Evolutionary conservation across 495 filamentous ascomycete species (phyloP).

Genomic region (Ascodesmis nigricans): DNA sequence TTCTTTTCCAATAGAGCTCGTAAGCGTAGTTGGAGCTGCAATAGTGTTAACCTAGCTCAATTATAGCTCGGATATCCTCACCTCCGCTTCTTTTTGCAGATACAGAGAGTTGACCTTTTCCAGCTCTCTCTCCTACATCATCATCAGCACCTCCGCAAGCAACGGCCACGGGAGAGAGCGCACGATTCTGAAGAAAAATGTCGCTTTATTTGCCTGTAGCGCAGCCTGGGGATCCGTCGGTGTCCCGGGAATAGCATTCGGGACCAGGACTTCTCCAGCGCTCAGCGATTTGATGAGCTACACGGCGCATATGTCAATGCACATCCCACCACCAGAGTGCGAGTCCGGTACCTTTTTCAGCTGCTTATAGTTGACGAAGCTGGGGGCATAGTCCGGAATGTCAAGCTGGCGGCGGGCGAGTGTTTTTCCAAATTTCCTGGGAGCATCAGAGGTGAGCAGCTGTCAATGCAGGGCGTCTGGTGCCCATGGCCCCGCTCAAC

Average conservation of each 20-base stretch:
- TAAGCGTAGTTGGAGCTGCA: slow-evolving; percentile 72
- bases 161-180: slow-evolving; percentile 14
- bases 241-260: slow-evolving; percentile 21
- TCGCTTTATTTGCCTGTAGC: slow-evolving; percentile 92
- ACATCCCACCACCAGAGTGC: slow-evolving; percentile 8
- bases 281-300: slow-evolving; percentile 66
- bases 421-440: slow-evolving; percentile 98
- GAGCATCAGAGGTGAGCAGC: background rate
- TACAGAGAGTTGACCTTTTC: slow-evolving; percentile 98
- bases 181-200: slow-evolving; percentile 95
- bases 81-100: slow-evolving; percentile 93
- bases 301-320: too few relatives aligned
- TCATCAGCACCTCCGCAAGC: background rate
- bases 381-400: slow-evolving; percentile 95
- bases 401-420: slow-evolving; percentile 97
- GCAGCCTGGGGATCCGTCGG: slow-evolving; percentile 52
- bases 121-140: slow-evolving; percentile 69
- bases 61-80: slow-evolving; percentile 26
- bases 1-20: slow-evolving; percentile 90
- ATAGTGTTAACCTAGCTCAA: too few relatives aligned
- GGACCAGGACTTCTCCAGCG: slow-evolving; percentile 26
- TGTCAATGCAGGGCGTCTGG: too few relatives aligned
- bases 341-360: slow-evolving; percentile 63
- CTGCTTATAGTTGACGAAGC: slow-evolving; percentile 98
- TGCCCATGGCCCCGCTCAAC: too few relatives aligned